phyloP scores from a whole-genome alignment of 352 stramenopile genomes.

The Pythium grandisporangium region DNA sequence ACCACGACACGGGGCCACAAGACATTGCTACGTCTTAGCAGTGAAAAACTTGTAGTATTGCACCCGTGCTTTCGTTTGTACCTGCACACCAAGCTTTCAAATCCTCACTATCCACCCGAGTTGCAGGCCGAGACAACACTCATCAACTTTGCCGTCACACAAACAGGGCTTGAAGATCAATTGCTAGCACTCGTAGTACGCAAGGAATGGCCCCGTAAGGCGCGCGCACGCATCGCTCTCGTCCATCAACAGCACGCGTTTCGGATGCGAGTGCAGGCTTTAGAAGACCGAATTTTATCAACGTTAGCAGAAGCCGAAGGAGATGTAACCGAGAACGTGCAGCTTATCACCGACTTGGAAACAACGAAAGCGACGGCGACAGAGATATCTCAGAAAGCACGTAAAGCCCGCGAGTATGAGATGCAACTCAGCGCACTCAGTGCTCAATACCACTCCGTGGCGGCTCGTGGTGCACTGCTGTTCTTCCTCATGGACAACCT shows the following conservation, averaged over 20 bases:
- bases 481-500: constrained; percentile 95
- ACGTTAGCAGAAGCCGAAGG: constrained; percentile 77
- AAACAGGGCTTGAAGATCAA: constrained; percentile 86
- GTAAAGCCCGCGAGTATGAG: constrained; percentile 67
- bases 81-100: constrained; percentile 91
- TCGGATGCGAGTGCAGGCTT: constrained; percentile 76
- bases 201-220: constrained; percentile 87
- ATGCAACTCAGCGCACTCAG: constrained; percentile 79
- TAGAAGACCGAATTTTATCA: constrained; percentile 87
- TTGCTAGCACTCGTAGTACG: constrained; percentile 81
- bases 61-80: constrained; percentile 79
- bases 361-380: constrained; percentile 88
- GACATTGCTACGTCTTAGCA: constrained; percentile 70
- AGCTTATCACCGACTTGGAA: constrained; percentile 92
- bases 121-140: constrained; percentile 87
- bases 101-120: constrained; percentile 88
- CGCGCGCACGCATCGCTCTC: constrained; percentile 59
- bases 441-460: constrained; percentile 90
- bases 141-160: constrained; percentile 90
- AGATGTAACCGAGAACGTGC: constrained; percentile 92
- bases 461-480: constrained; percentile 85
- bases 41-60: constrained; percentile 85
- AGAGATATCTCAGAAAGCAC: constrained; percentile 75
- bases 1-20: constrained; percentile 72
- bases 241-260: constrained; percentile 88